These are phyloP conservation scores for Stephanodiscus minutulus DNA, from an alignment of 108 stramenopile species.

Conservation along the genomic window DNA sequence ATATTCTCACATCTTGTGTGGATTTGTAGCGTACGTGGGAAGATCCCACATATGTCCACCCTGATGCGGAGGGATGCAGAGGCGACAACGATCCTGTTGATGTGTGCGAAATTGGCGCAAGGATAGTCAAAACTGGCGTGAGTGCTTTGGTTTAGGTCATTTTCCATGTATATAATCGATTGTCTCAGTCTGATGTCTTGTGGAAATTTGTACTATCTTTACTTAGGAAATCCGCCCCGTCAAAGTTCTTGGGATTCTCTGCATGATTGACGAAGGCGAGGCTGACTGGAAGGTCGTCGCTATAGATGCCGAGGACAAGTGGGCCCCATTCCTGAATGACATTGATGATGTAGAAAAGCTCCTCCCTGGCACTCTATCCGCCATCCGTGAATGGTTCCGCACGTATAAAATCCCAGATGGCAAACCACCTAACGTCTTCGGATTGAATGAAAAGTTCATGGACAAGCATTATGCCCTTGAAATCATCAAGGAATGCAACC, in stretches of 20 bases:
- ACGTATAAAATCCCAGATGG: slow-evolving; percentile 99
- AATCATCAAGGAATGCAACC: slow-evolving; percentile 87
- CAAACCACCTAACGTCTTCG: slow-evolving; percentile 96
- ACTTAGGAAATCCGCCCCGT: slow-evolving; percentile 85
- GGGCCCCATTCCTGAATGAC: slow-evolving; percentile 95
- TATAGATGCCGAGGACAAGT: slow-evolving; percentile 94
- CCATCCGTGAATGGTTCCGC: slow-evolving; percentile 97
- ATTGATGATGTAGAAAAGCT: slow-evolving; percentile 94
- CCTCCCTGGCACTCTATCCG: slow-evolving; percentile 87
- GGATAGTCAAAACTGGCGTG: slow-evolving; percentile 77
- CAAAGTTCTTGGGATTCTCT: slow-evolving; percentile 96
- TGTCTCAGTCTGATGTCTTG: not conserved
- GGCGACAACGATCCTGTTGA: slow-evolving; percentile 97
- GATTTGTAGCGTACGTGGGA: slow-evolving; percentile 92
- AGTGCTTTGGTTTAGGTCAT: slow-evolving; percentile 28
- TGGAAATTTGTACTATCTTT: not conserved
- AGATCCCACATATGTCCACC: slow-evolving; percentile 92
- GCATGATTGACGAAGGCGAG: slow-evolving; percentile 99
- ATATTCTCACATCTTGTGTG: not conserved
- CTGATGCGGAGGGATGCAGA: slow-evolving; percentile 88
- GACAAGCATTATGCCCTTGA: slow-evolving; percentile 86
- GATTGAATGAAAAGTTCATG: slow-evolving; percentile 93
- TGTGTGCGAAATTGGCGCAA: slow-evolving; percentile 89
- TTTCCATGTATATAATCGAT: not conserved
- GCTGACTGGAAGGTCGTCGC: slow-evolving; percentile 98